Evolutionary conservation across 345 rosid genomes (phyloP), one percentile per base, ranked within the genome.

Genomic region (Gossypium herbaceum): DNA sequence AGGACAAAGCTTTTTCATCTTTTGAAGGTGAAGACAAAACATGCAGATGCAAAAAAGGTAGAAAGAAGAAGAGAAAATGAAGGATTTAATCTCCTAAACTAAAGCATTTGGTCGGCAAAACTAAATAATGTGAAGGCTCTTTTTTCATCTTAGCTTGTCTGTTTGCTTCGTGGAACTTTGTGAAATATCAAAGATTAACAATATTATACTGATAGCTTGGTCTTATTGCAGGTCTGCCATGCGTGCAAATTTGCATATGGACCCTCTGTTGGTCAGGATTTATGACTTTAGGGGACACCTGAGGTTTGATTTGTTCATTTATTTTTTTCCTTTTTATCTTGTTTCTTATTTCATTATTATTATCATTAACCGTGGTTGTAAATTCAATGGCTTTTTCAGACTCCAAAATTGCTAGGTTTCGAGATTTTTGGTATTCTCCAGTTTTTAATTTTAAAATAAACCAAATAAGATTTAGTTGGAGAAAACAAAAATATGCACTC

Each of bases 31-130:
- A 60, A 43, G 73, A 76, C 76, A 73, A 64, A 66, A 74, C 25
- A 55, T 70, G 51, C 63, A 20, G 60, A 68, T 13, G 71, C 50
- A 59, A 9, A 44, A 65, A 65, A 65, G 52, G 51, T 65, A 76
- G 43, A 68, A 15, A 12, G 15, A 48, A 12, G 19, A 17, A n/a
- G 11, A 39, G 41, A 45, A 78, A 71, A 29, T 51, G 34, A 68
- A 27, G 56, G 55, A 25, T 34, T 24, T 25, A 1, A 61, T 60
- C 68, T 39, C 48, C 73, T 13, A 19, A 78, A 80, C 73, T 16
- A 19, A 78, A 25, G 43, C 79, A 68, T 44, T 44, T 64, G 75
- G 80, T 68, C 84, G 83, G 80, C 1, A 58, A 15, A 51, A 63
- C 12, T 70, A 9, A 52, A 29, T 17, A 58, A 76, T 80, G 80